Conservation (phyloP, 1,284 basidiomycete genomes). For the Ganoderma meredithae region DNA sequence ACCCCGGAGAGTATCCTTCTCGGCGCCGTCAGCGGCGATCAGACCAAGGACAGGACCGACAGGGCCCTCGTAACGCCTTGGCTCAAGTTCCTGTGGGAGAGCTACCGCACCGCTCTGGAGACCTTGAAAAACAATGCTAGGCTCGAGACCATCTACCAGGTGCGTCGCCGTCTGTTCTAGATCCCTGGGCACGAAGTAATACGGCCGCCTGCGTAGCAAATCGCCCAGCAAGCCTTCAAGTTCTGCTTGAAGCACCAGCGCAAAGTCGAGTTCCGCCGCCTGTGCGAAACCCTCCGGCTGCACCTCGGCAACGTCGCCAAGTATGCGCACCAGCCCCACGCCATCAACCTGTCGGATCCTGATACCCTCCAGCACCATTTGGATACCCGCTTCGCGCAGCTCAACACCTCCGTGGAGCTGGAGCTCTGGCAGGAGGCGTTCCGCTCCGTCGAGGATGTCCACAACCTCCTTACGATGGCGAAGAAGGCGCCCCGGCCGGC, state of each 20-base stretch:
- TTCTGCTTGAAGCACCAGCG: slow-evolving; percentile 96
- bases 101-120: slow-evolving; percentile 96
- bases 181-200: slow-evolving; percentile 17
- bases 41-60: slow-evolving; percentile 96
- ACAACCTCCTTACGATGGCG: slow-evolving; percentile 92
- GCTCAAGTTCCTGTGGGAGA: slow-evolving; percentile 99
- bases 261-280: slow-evolving; percentile 97
- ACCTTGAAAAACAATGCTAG: slow-evolving; percentile 97
- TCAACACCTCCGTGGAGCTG: slow-evolving; percentile 97
- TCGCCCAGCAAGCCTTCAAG: slow-evolving; percentile 96
- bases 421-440: slow-evolving; percentile 99
- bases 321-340: slow-evolving; percentile 93
- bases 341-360: slow-evolving; percentile 97
- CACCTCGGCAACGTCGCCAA: slow-evolving; percentile 96
- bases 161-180: slow-evolving; percentile 48
- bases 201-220: slow-evolving; percentile 63
- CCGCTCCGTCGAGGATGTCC: slow-evolving; percentile 98
- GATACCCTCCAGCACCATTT: slow-evolving; percentile 98
- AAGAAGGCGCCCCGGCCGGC: slow-evolving; percentile 91
- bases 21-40: slow-evolving; percentile 89
- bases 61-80: slow-evolving; percentile 95
- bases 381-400: slow-evolving; percentile 97
- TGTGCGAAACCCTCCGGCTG: slow-evolving; percentile 96
- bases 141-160: slow-evolving; percentile 95
- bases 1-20: slow-evolving; percentile 92